phyloP scores from a whole-genome alignment of 164 flowering plant species.

The Vitis rupestris region DNA sequence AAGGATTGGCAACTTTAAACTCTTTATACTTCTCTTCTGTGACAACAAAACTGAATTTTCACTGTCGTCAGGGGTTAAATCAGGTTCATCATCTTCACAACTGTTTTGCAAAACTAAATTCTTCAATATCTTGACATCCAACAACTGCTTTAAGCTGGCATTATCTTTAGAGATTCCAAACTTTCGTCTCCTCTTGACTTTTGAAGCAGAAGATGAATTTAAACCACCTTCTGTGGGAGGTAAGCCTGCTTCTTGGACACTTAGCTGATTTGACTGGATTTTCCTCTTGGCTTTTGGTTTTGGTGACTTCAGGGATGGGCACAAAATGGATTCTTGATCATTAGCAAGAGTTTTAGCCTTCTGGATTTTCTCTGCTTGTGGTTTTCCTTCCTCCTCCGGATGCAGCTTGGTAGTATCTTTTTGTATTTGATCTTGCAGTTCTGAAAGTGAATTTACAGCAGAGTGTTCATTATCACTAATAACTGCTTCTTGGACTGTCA shows the following conservation, averaged over 20 bases:
- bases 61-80: background rate
- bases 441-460: constrained; percentile 7
- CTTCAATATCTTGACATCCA: background rate
- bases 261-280: background rate
- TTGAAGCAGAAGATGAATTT: constrained; percentile 8
- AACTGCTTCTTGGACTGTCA: constrained; percentile 4
- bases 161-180: background rate
- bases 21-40: constrained; percentile 9
- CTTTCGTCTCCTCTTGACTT: constrained; percentile 5
- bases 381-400: constrained; percentile 4
- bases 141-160: background rate
- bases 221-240: background rate
- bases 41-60: constrained; percentile 6
- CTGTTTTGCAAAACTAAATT: background rate
- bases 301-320: constrained; percentile 6
- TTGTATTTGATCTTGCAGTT: constrained; percentile 8
- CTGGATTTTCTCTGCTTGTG: background rate
- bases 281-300: constrained; percentile 13
- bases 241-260: constrained; percentile 1
- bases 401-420: constrained; percentile 1
- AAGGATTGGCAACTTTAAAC: background rate
- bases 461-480: constrained; percentile 2
- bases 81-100: background rate
- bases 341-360: constrained; percentile 7
- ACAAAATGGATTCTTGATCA: background rate